A percentile compares a stretch with the other conserved stretches of the same genome.
Conservation (phyloP, 352 stramenopile species). For the Phytophthora pluvialis region DNA sequence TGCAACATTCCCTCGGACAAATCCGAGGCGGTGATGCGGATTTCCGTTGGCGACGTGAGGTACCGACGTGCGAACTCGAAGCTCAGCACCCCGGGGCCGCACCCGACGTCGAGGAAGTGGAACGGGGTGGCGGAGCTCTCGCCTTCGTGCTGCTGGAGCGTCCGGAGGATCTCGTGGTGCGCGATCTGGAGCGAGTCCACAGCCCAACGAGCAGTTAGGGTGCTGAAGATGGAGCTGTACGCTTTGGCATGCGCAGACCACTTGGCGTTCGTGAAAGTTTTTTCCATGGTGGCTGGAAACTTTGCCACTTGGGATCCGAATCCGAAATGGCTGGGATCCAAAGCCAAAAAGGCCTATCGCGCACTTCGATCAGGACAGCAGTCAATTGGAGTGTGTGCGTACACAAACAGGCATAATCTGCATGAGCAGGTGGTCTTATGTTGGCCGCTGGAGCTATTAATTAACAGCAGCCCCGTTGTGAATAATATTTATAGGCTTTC, state of each 20-base stretch:
- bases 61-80: constrained; percentile 50
- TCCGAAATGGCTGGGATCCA: not conserved
- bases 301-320: not conserved
- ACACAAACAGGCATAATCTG: not conserved
- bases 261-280: constrained; percentile 38
- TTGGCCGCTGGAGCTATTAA: no score
- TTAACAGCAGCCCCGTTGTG: no score
- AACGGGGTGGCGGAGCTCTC: constrained; percentile 15
- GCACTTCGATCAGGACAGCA: no score
- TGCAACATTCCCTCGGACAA: constrained; percentile 50
- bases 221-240: constrained; percentile 34
- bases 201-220: constrained; percentile 29
- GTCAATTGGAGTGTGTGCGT: no score
- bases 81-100: constrained; percentile 37
- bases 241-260: constrained; percentile 41
- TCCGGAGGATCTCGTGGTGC: constrained; percentile 29
- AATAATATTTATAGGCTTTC: constrained; percentile 19
- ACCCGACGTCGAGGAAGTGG: constrained; percentile 48
- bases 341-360: no score
- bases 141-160: constrained; percentile 30
- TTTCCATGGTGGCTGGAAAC: constrained; percentile 24
- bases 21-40: constrained; percentile 51
- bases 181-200: constrained; percentile 38
- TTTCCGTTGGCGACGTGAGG: constrained; percentile 12
- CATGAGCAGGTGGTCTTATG: no score